Evolutionary conservation across 306 rosid species (phyloP), one percentile per base, ranked within the genome.

Genomic region (Ammopiptanthus mongolicus): DNA sequence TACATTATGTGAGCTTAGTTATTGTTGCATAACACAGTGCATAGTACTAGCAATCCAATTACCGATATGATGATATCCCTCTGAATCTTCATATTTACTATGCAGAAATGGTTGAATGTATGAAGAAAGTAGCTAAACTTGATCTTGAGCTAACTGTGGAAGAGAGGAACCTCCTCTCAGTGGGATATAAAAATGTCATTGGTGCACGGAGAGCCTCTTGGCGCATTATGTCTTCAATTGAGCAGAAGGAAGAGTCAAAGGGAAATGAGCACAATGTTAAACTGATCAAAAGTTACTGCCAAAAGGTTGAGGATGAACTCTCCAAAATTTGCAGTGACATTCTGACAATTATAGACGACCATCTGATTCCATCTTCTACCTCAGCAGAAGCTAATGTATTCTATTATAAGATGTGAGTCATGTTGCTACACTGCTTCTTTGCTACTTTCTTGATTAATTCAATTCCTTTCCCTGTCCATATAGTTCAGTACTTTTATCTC

Each of bases 191-290:
- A 79, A 94, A 94, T 50, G 98, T 94, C 55, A 94, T 94, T 56
- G 98, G 98, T 65, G 98, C 98, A 44, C 74, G 97, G 42, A 79
- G 98, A 69, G 98, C 98, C 58, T 94, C 98, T 5, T 94, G 98
- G 98, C 96, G 98, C 18, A 94, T 94, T 25, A 94, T 94, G 98
- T 91, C 98, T 46, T 94, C 98, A 48, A 94, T 94, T 79, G 97
- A 94, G 86, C 98, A 94, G 82, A 94, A 90, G 87, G 98, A 94
- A 84, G 98, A 94, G 85, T 83, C 96, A 8, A 94, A 94, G 83
- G 94, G 95, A 37, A 94, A 94, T 58, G 98, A 94, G 70, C 74
- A 88, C 79, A 91, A 94, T 77, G 98, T 94, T 63, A 94, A 86
- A 80, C 84, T 88, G 85, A 91, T 94, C 72, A 90, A 90, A 86